These are phyloP conservation scores for Melampsora americana DNA, from an alignment of 1,284 basidiomycete genomes.

Conservation along the genomic window DNA sequence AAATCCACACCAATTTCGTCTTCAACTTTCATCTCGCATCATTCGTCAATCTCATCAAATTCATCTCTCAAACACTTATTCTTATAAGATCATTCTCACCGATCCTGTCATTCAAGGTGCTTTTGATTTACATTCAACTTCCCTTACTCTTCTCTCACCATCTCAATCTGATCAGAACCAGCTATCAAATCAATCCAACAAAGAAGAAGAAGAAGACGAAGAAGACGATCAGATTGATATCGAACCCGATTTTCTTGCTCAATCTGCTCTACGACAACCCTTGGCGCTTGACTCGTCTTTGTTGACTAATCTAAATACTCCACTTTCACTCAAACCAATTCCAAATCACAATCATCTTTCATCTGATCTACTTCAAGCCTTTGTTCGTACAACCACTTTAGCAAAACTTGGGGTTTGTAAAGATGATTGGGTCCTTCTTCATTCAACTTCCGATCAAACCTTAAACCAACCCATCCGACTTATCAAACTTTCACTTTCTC, in stretches of 20 bases:
- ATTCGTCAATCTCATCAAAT: background rate
- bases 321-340: conserved; percentile 44
- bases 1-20: no score
- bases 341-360: conserved; percentile 2
- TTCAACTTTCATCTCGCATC: background rate
- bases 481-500: conserved; percentile 46
- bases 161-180: background rate
- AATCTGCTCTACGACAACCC: conserved; percentile 30
- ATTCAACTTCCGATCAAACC: conserved; percentile 41
- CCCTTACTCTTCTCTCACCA: conserved; percentile 59
- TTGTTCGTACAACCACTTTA: conserved; percentile 65
- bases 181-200: no score
- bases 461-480: conserved; percentile 49
- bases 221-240: conserved; percentile 19
- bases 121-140: conserved; percentile 60
- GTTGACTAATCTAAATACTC: conserved; percentile 32
- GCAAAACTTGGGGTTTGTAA: conserved; percentile 71
- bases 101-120: conserved; percentile 73
- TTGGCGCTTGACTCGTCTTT: conserved; percentile 46
- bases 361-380: conserved; percentile 53
- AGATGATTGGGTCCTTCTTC: conserved; percentile 75
- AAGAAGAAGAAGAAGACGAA: no score
- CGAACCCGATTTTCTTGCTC: conserved; percentile 19
- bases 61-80: background rate
- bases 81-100: conserved; percentile 55